Conservation (phyloP, 164 flowering plant species). For the Vitis rupestris region DNA sequence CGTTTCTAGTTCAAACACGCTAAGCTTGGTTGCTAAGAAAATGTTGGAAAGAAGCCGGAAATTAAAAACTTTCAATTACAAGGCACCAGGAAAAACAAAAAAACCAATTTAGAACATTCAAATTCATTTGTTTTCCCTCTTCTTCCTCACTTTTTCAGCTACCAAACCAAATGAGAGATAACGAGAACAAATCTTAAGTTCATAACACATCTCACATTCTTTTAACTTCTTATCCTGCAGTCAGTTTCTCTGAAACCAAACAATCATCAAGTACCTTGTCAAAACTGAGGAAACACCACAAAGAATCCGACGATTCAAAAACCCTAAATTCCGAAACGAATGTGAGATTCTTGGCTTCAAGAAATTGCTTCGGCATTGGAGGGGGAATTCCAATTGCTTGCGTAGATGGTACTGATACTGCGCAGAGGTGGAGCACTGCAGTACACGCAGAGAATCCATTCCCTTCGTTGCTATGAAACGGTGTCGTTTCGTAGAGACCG, state of each 20-base stretch:
- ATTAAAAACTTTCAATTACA: background rate
- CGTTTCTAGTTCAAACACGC: background rate
- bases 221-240: no score
- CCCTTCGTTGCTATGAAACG: background rate
- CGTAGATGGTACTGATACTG: background rate
- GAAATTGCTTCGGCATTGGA: conserved; percentile 8
- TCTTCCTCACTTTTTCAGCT: background rate
- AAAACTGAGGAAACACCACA: conserved; percentile 25
- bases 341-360: conserved; percentile 13
- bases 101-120: no score
- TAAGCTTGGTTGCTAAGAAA: background rate
- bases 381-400: conserved; percentile 1
- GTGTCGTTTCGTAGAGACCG: no score
- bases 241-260: no score
- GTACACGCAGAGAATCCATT: conserved; percentile 25
- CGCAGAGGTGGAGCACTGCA: conserved; percentile 12
- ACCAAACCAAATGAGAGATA: background rate
- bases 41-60: background rate
- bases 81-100: no score
- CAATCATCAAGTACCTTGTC: conserved; percentile 20
- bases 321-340: conserved; percentile 4
- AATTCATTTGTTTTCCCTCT: background rate
- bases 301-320: conserved; percentile 9
- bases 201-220: background rate
- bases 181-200: background rate